phyloP scores from a whole-genome alignment of 2,329 filamentous ascomycete genomes.

The Phialophora macrospora region DNA sequence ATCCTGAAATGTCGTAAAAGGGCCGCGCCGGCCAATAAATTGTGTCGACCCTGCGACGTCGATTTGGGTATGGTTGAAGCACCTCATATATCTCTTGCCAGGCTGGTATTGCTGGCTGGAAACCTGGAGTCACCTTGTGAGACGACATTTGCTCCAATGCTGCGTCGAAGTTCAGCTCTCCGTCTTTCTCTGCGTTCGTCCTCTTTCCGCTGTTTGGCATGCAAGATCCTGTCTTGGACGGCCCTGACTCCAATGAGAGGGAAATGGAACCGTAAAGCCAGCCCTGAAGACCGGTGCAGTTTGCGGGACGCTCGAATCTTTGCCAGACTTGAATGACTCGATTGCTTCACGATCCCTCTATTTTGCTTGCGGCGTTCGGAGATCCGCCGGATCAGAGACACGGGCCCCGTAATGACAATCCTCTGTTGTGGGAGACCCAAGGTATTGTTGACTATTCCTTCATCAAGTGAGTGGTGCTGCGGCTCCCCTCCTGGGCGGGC shows the following conservation, averaged over 20 bases:
- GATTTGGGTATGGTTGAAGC: neutral
- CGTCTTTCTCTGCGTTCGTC: constrained; percentile 57
- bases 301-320: constrained; percentile 39
- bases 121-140: constrained; percentile 44
- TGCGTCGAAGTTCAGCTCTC: constrained; percentile 59
- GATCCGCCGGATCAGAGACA: constrained; percentile 44
- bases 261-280: constrained; percentile 54
- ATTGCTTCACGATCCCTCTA: constrained; percentile 37
- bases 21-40: neutral
- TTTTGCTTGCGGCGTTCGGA: constrained; percentile 43
- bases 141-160: constrained; percentile 56
- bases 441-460: constrained; percentile 60
- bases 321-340: constrained; percentile 44
- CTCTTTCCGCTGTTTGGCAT: constrained; percentile 50
- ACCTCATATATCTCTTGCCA: constrained; percentile 22
- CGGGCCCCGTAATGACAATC: constrained; percentile 50
- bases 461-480: constrained; percentile 43
- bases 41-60: neutral
- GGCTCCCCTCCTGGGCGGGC: constrained; percentile 46
- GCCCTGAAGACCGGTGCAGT: constrained; percentile 46
- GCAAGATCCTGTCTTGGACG: constrained; percentile 55
- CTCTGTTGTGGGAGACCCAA: constrained; percentile 60
- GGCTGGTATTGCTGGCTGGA: constrained; percentile 32
- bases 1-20: neutral
- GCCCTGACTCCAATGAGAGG: constrained; percentile 56